phyloP scores from a whole-genome alignment of 768 basidiomycete species.

The Paxillus ammoniavirescens region DNA sequence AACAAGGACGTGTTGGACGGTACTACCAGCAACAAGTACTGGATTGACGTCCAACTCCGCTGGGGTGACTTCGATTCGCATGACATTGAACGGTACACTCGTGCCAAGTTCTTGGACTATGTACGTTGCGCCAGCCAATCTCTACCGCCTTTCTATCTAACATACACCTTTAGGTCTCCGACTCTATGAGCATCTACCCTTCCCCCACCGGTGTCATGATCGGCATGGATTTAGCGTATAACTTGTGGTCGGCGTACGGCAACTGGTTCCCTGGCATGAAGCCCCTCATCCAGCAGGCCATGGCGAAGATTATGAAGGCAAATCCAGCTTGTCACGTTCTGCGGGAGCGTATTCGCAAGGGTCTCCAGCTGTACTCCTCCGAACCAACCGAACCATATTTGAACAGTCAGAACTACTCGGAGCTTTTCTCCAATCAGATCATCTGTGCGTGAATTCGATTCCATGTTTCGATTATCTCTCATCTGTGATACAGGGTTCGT shows the following conservation, averaged over 20 bases:
- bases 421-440: constrained; percentile 97
- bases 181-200: constrained; percentile 98
- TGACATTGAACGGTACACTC: constrained; percentile 97
- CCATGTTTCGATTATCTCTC: constrained; percentile 2
- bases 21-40: constrained; percentile 98
- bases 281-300: constrained; percentile 95
- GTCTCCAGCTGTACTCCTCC: constrained; percentile 96
- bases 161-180: constrained; percentile 60
- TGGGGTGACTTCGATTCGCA: constrained; percentile 99
- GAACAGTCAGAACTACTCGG: constrained; percentile 97
- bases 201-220: constrained; percentile 99
- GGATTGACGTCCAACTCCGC: constrained; percentile 93
- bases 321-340: constrained; percentile 97
- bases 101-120: constrained; percentile 99
- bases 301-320: constrained; percentile 99
- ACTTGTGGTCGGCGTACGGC: constrained; percentile 97
- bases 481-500: constrained; percentile 76
- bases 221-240: constrained; percentile 98
- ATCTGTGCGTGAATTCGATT: constrained; percentile 58
- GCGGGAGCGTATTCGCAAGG: constrained; percentile 98
- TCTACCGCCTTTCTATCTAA: constrained; percentile 4
- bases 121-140: constrained; percentile 38
- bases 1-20: constrained; percentile 95
- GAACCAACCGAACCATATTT: constrained; percentile 99
- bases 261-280: constrained; percentile 99